Evolutionary conservation across 306 rosid species (phyloP).

Genomic region (Acacia crassicarpa): DNA sequence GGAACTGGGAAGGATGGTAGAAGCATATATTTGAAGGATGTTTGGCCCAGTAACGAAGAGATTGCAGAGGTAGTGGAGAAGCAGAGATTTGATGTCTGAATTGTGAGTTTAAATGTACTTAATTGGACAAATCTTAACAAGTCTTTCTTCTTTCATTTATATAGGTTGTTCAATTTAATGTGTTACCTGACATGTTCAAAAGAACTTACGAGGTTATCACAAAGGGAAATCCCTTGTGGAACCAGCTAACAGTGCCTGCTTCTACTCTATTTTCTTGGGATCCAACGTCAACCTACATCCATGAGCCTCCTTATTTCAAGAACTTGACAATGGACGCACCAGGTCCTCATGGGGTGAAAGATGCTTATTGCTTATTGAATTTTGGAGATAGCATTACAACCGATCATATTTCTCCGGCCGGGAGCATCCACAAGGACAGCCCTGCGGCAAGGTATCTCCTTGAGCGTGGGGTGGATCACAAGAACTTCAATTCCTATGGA

Average conservation of each 20-base stretch:
- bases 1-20: background rate
- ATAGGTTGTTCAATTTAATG: background rate
- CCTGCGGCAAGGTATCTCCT: conserved; percentile 63
- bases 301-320: conserved; percentile 63
- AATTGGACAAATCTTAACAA: background rate
- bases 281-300: conserved; percentile 59
- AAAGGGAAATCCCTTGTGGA: conserved; percentile 5
- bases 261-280: conserved; percentile 57
- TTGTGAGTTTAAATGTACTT: background rate
- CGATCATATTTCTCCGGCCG: conserved; percentile 31
- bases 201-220: background rate
- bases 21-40: background rate
- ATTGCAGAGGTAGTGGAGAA: background rate
- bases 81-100: background rate
- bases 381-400: conserved; percentile 75
- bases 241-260: conserved; percentile 6
- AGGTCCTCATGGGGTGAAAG: conserved; percentile 56
- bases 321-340: conserved; percentile 68
- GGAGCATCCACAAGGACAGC: conserved; percentile 70
- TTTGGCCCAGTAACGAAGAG: conserved; percentile 5
- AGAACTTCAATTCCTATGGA: conserved; percentile 69
- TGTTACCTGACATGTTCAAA: conserved; percentile 1
- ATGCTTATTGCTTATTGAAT: conserved; percentile 64
- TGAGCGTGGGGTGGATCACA: conserved; percentile 53
- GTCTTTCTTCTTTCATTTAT: background rate